A percentile compares a stretch with the other conserved stretches of the same genome.
phyloP scores from a whole-genome alignment of 1,139 yeast species.

The Taphrina confusa region DNA sequence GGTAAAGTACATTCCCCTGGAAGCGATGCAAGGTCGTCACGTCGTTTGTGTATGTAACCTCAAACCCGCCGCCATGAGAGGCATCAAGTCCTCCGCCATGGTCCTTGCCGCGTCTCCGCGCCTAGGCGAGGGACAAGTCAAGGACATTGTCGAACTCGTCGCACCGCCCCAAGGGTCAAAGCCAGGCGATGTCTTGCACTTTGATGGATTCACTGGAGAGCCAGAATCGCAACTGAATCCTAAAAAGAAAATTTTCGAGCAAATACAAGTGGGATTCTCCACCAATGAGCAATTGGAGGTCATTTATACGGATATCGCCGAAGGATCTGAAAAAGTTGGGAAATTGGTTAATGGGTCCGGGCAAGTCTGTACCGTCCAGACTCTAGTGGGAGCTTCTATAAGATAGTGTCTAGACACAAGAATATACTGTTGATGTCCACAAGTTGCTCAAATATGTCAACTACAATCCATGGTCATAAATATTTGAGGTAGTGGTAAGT shows the following conservation, averaged over 20 bases:
- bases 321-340: slow-evolving; percentile 8
- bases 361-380: slow-evolving; percentile 18
- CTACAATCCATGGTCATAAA: no score
- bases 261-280: slow-evolving; percentile 84
- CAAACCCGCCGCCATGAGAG: slow-evolving; percentile 91
- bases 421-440: background rate
- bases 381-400: slow-evolving; percentile 21
- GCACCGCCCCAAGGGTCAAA: slow-evolving; percentile 93
- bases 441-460: background rate
- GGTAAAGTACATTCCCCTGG: slow-evolving; percentile 73
- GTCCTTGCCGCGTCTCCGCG: slow-evolving; percentile 49
- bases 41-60: slow-evolving; percentile 77
- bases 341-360: slow-evolving; percentile 6
- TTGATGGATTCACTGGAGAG: slow-evolving; percentile 78
- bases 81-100: slow-evolving; percentile 94
- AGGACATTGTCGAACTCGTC: slow-evolving; percentile 77
- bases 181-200: slow-evolving; percentile 95
- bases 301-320: slow-evolving; percentile 13
- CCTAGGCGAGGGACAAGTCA: slow-evolving; percentile 44
- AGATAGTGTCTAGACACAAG: background rate
- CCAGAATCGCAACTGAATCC: slow-evolving; percentile 96
- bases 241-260: slow-evolving; percentile 97
- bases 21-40: slow-evolving; percentile 77
- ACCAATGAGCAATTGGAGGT: slow-evolving; percentile 48
- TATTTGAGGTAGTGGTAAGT: no score